phyloP scores from a whole-genome alignment of 2,329 filamentous ascomycete genomes.

The Lachnellula cervina region DNA sequence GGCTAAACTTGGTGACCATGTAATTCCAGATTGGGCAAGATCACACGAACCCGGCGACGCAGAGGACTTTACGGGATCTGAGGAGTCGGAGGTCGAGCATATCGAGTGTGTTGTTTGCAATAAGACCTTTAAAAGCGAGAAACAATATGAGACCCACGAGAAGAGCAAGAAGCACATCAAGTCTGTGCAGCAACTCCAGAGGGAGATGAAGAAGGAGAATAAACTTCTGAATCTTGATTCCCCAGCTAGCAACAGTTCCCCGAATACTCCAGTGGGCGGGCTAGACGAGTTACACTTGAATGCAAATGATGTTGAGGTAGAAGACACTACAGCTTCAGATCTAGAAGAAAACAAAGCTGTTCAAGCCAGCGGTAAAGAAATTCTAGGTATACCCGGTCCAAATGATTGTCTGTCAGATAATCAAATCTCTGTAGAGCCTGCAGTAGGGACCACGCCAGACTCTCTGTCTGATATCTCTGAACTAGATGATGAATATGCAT shows the following conservation, averaged over 20 bases:
- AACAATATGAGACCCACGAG: conserved; percentile 86
- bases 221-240: conserved; percentile 49
- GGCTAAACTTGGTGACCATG: conserved; percentile 60
- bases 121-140: conserved; percentile 82
- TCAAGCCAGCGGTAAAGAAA: neutral
- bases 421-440: neutral
- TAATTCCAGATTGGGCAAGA: conserved; percentile 74
- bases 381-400: neutral
- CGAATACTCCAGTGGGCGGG: conserved; percentile 15
- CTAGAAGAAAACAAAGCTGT: neutral
- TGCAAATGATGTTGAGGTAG: neutral
- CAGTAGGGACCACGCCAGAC: neutral
- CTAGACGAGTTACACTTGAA: conserved; percentile 19
- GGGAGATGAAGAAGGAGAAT: conserved; percentile 81
- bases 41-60: conserved; percentile 49
- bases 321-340: neutral
- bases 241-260: conserved; percentile 1
- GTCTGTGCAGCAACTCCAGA: conserved; percentile 71
- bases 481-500: conserved; percentile 31
- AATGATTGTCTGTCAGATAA: neutral
- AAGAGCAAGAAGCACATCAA: conserved; percentile 96
- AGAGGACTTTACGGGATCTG: conserved; percentile 49
- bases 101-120: conserved; percentile 75
- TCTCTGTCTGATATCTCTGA: conserved; percentile 13
- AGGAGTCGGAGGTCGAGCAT: conserved; percentile 51